Evolutionary conservation across 2,329 filamentous ascomycete genomes (phyloP), one percentile per base, ranked within the genome.

Genomic region (Ophiosphaerella herpotricha): DNA sequence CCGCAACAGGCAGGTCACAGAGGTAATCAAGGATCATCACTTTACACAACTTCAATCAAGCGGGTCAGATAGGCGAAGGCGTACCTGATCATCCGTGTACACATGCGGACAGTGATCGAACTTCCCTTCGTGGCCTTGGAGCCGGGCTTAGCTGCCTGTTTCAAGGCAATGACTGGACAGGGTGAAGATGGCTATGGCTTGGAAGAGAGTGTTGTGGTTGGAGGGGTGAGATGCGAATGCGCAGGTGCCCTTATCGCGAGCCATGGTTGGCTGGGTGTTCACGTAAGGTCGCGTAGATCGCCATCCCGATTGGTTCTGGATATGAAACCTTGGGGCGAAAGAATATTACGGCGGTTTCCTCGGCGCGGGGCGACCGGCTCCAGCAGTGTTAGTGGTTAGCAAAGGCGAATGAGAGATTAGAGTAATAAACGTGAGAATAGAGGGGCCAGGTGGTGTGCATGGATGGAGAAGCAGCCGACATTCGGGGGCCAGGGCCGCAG

Each of bases 241-340:
- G 45, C 57, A 61, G 54, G 60, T 70, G 66, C 50, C 50, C 63
- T 66, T 67, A 68, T 67, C 63, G 54, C 52, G 40, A 47, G 35
- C 38, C 57, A 38, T 58, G 50, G 69, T 70, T 69, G 65, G 67
- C 35, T 34, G 55, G 37, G 35, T 50, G 52, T 54, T 49, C 18
- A 45, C 33, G 36, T 33, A 32, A 50, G 47, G 33, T 39, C 34
- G 36, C 55, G 60, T 42, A 58, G 56, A 62, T 59, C 57, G 41
- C 42, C 43, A 42, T 52, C 29, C 43, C 67, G 57, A 67, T 68
- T 67, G 67, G 66, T 42, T 46, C 31, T 53, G 32, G 35, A 57
- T 38, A 57, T 61, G 54, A 56, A 58, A 55, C 53, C 46, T 45
- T 50, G 46, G 49, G 47, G 31, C 36, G 29, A 39, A 16, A 18